These are phyloP conservation scores for Fusarium liriodendri DNA, from an alignment of 2,329 filamentous ascomycete genomes.

Conservation along the genomic window DNA sequence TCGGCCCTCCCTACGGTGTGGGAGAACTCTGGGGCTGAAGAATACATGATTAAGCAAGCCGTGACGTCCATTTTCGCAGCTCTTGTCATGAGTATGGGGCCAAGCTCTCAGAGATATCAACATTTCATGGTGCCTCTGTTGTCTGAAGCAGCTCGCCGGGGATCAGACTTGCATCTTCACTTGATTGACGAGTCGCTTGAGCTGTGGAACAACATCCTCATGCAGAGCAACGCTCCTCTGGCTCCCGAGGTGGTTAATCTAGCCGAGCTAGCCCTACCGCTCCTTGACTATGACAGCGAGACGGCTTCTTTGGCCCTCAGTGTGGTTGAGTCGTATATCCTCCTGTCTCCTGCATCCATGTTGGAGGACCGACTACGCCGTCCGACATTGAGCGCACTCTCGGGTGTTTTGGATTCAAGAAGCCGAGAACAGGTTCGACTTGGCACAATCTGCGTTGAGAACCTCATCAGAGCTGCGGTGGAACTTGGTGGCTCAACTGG, in stretches of 20 bases:
- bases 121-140: conserved; percentile 85
- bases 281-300: conserved; percentile 74
- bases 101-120: conserved; percentile 82
- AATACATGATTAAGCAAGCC: conserved; percentile 93
- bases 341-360: conserved; percentile 76
- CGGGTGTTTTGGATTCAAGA: conserved; percentile 60
- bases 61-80: conserved; percentile 88
- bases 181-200: conserved; percentile 93
- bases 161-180: conserved; percentile 80
- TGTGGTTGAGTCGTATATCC: conserved; percentile 77
- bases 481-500: conserved; percentile 71
- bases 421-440: conserved; percentile 69
- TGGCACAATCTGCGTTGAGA: conserved; percentile 71
- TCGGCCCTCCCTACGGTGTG: conserved; percentile 83
- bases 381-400: conserved; percentile 62
- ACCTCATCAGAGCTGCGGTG: conserved; percentile 72
- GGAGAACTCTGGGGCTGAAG: conserved; percentile 82
- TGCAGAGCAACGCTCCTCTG: conserved; percentile 71
- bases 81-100: conserved; percentile 86
- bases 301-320: conserved; percentile 71
- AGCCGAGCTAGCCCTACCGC: conserved; percentile 70
- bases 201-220: conserved; percentile 82
- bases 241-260: conserved; percentile 72
- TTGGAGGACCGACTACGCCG: conserved; percentile 66
- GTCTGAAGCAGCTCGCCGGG: conserved; percentile 79